Evolutionary conservation across 805 yeast genomes (phyloP).

Genomic region (Teunomyces gatunensis): DNA sequence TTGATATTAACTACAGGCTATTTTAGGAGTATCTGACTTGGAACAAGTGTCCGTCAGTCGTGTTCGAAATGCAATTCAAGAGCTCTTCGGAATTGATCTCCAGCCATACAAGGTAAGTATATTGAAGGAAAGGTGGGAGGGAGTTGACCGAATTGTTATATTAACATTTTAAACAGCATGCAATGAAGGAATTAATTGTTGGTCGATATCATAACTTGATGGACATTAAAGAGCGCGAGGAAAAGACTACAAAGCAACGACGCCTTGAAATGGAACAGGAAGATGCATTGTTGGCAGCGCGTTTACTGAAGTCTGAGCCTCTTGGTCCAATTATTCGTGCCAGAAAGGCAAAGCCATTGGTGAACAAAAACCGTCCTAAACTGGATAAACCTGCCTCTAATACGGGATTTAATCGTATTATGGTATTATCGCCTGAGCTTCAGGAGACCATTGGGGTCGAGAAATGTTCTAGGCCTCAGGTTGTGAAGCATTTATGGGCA

Average conservation of each 20-base stretch:
- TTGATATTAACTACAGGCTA: slow-evolving; percentile 50
- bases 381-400: slow-evolving; percentile 22
- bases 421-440: slow-evolving; percentile 51
- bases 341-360: slow-evolving; percentile 10
- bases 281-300: slow-evolving; percentile 53
- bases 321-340: slow-evolving; percentile 21
- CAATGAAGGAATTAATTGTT: slow-evolving; percentile 58
- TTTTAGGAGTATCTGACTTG: slow-evolving; percentile 65
- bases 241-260: slow-evolving; percentile 15
- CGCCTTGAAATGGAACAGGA: slow-evolving; percentile 40
- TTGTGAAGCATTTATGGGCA: slow-evolving; percentile 68
- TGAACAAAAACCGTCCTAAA: slow-evolving; percentile 13
- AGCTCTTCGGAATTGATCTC: slow-evolving; percentile 58
- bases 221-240: slow-evolving; percentile 36
- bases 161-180: slow-evolving; percentile 40
- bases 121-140: background rate
- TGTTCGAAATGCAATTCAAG: slow-evolving; percentile 70
- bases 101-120: slow-evolving; percentile 41
- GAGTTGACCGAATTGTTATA: background rate
- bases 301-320: slow-evolving; percentile 37
- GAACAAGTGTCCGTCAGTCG: slow-evolving; percentile 69
- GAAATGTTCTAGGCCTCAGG: slow-evolving; percentile 61
- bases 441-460: slow-evolving; percentile 43
- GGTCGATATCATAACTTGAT: slow-evolving; percentile 51
- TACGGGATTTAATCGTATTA: slow-evolving; percentile 41